These are phyloP conservation scores for Saturnispora quitensis DNA, from an alignment of 805 yeast species.

Conservation along the genomic window DNA sequence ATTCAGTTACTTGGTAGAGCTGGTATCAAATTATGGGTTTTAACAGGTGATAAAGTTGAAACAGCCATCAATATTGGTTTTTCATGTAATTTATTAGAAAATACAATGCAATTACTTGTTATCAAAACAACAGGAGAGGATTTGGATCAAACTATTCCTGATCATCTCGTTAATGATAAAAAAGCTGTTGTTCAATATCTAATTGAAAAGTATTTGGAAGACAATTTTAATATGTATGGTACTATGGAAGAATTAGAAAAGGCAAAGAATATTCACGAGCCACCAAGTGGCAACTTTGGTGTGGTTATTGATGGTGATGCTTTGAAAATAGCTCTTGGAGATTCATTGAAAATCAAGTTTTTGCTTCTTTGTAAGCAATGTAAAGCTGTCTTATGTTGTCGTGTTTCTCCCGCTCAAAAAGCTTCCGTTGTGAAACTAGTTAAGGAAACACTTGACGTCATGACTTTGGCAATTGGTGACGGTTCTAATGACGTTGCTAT, in stretches of 20 bases:
- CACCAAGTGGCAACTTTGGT: slow-evolving; percentile 61
- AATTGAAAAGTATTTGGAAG: slow-evolving; percentile 42
- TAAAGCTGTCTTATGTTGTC: slow-evolving; percentile 73
- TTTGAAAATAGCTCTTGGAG: slow-evolving; percentile 41
- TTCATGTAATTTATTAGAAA: slow-evolving; percentile 68
- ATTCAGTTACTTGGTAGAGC: slow-evolving; percentile 62
- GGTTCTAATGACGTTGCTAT: slow-evolving; percentile 87
- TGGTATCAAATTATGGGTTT: slow-evolving; percentile 78
- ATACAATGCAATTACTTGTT: slow-evolving; percentile 66
- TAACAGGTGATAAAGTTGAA: slow-evolving; percentile 85
- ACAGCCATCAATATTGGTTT: slow-evolving; percentile 85
- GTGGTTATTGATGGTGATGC: slow-evolving; percentile 79
- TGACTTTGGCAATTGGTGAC: slow-evolving; percentile 84
- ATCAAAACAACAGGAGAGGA: slow-evolving; percentile 53
- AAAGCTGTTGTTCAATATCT: slow-evolving; percentile 35
- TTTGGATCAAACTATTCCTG: slow-evolving; percentile 34
- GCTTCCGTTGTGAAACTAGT: slow-evolving; percentile 77
- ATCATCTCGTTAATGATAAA: slow-evolving; percentile 17
- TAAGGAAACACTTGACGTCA: slow-evolving; percentile 63
- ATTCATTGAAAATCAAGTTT: slow-evolving; percentile 42
- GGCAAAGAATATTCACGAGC: slow-evolving; percentile 52
- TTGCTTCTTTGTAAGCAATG: slow-evolving; percentile 70
- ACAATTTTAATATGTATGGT: slow-evolving; percentile 52
- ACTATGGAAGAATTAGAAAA: slow-evolving; percentile 44
- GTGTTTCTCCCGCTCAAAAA: slow-evolving; percentile 84